These are phyloP conservation scores for Emericellopsis cladophorae DNA, from an alignment of 2,329 filamentous ascomycete genomes.

Conservation along the genomic window DNA sequence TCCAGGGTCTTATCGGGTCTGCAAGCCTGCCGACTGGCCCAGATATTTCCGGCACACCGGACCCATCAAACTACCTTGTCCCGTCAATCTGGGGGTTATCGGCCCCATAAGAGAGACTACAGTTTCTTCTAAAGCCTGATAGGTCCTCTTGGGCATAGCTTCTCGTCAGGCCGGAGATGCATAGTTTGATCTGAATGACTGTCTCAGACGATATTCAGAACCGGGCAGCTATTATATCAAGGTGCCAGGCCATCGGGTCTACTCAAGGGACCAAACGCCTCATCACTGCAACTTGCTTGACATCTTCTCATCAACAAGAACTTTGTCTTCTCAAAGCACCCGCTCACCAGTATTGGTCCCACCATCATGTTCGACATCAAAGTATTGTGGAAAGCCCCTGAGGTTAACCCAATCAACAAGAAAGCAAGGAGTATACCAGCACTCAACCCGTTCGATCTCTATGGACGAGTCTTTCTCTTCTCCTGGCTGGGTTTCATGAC, in stretches of 20 bases:
- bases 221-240: too few species aligned
- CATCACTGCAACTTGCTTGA: too few species aligned
- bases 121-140: too few species aligned
- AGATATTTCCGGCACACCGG: not conserved
- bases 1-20: not conserved
- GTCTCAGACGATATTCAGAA: too few species aligned
- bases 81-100: not conserved
- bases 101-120: not conserved
- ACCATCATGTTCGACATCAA: slow-evolving; percentile 1
- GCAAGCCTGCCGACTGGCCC: not conserved
- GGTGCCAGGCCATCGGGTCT: too few species aligned
- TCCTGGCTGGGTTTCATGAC: slow-evolving; percentile 79
- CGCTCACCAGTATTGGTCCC: not conserved
- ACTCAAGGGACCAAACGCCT: too few species aligned
- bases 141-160: too few species aligned
- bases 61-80: not conserved
- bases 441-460: slow-evolving; percentile 64
- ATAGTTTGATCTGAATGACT: too few species aligned
- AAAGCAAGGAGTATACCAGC: slow-evolving; percentile 73
- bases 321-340: not conserved
- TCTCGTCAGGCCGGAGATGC: too few species aligned
- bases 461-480: slow-evolving; percentile 85
- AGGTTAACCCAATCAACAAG: slow-evolving; percentile 71
- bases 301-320: not conserved
- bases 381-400: slow-evolving; percentile 34